Evolutionary conservation across 371 early-diverging fungal species (phyloP).

Genomic region (Apophysomyces elegans): DNA sequence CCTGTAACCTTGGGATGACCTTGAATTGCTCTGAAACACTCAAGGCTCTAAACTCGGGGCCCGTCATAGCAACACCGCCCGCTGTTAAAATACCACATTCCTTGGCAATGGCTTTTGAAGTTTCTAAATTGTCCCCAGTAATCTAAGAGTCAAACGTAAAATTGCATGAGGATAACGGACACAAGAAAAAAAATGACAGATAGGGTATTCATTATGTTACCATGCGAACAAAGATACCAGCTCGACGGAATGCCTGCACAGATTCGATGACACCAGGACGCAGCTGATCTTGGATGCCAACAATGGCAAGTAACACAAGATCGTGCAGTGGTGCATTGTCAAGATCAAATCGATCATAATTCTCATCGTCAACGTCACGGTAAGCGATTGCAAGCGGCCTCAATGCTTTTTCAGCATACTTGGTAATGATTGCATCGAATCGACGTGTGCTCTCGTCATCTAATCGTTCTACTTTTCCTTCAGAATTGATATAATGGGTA

Average conservation of each 20-base stretch:
- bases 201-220: slow-evolving; percentile 43
- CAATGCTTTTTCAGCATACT: slow-evolving; percentile 67
- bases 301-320: slow-evolving; percentile 71
- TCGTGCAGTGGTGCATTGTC: slow-evolving; percentile 57
- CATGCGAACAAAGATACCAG: slow-evolving; percentile 90
- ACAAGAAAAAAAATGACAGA: background rate
- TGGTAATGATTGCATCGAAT: slow-evolving; percentile 47
- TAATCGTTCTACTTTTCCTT: slow-evolving; percentile 43
- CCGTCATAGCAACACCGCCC: slow-evolving; percentile 81
- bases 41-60: slow-evolving; percentile 80
- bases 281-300: slow-evolving; percentile 89
- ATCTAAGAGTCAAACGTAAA: slow-evolving; percentile 50
- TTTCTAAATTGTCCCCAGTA: slow-evolving; percentile 90
- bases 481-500: slow-evolving; percentile 42
- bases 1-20: slow-evolving; percentile 79
- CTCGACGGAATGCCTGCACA: slow-evolving; percentile 73
- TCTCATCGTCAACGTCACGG: slow-evolving; percentile 48
- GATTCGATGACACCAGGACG: slow-evolving; percentile 81
- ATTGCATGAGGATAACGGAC: too few relatives aligned
- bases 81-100: slow-evolving; percentile 79
- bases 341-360: slow-evolving; percentile 39
- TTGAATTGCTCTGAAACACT: slow-evolving; percentile 67
- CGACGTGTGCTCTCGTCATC: slow-evolving; percentile 31
- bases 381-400: slow-evolving; percentile 75
- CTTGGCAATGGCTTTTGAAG: slow-evolving; percentile 83